These are phyloP conservation scores for Fraxinus anomala DNA, from an alignment of 257 asterid genomes.

Conservation along the genomic window DNA sequence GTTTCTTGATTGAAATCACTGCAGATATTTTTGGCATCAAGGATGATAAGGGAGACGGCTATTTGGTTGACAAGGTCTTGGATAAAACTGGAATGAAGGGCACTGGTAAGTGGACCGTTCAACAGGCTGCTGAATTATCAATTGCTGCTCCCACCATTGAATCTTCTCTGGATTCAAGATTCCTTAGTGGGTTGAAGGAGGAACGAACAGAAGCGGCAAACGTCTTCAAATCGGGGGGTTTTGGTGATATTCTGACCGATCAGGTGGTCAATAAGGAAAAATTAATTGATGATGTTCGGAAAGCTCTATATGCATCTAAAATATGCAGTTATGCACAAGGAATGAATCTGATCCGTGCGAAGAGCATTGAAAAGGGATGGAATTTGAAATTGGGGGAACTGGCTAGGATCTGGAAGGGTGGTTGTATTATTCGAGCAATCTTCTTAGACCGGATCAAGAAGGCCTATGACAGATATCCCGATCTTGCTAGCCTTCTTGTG, in stretches of 20 bases:
- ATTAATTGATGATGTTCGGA: conserved; percentile 27
- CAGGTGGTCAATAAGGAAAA: conserved; percentile 21
- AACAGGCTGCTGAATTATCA: conserved; percentile 29
- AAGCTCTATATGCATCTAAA: conserved; percentile 28
- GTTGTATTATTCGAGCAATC: conserved; percentile 30
- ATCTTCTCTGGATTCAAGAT: conserved; percentile 26
- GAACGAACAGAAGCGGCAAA: conserved; percentile 26
- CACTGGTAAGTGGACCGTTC: conserved; percentile 29
- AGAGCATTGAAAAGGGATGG: conserved; percentile 31
- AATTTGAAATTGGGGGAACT: conserved; percentile 28
- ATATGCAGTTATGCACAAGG: conserved; percentile 34
- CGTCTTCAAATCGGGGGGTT: conserved; percentile 26
- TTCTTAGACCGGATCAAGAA: conserved; percentile 29
- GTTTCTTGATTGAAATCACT: conserved; percentile 31
- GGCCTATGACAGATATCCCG: conserved; percentile 22
- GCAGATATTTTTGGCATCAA: conserved; percentile 29
- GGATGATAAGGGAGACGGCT: conserved; percentile 31
- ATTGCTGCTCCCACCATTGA: conserved; percentile 29
- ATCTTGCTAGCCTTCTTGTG: conserved; percentile 43
- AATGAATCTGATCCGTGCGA: conserved; percentile 30
- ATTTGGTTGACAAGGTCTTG: conserved; percentile 29
- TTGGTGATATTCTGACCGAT: conserved; percentile 21
- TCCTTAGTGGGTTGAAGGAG: conserved; percentile 31
- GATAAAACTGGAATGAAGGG: conserved; percentile 30
- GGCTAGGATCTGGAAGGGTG: conserved; percentile 32